These are phyloP conservation scores for Mortierella sp. DNA, from an alignment of 371 early-diverging fungal species.

Conservation along the genomic window DNA sequence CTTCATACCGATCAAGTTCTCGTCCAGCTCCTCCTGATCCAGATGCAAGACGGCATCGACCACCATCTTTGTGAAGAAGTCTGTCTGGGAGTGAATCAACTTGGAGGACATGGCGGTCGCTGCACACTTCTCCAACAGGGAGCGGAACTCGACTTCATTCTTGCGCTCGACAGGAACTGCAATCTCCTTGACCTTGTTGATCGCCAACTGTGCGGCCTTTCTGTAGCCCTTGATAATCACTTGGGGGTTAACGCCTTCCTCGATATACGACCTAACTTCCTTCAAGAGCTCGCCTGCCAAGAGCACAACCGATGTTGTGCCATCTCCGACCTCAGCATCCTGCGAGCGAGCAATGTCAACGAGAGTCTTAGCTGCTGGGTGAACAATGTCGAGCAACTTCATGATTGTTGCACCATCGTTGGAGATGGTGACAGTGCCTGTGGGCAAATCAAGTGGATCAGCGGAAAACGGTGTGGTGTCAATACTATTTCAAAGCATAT, in stretches of 20 bases:
- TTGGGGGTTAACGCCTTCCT: conserved; percentile 96
- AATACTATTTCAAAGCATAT: no score
- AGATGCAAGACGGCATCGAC: conserved; percentile 96
- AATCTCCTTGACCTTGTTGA: conserved; percentile 89
- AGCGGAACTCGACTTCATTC: conserved; percentile 87
- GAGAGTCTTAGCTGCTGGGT: conserved; percentile 98
- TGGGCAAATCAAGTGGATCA: neutral
- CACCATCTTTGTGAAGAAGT: conserved; percentile 98
- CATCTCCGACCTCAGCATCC: conserved; percentile 99
- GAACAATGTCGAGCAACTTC: conserved; percentile 97
- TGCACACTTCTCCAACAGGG: conserved; percentile 95
- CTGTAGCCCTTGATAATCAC: conserved; percentile 96
- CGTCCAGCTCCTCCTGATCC: conserved; percentile 94
- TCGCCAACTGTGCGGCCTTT: conserved; percentile 85
- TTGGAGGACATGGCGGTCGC: conserved; percentile 99
- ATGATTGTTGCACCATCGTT: conserved; percentile 99
- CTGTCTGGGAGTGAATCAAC: conserved; percentile 96
- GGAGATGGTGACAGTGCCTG: conserved; percentile 95
- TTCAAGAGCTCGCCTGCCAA: conserved; percentile 97
- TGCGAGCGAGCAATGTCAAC: conserved; percentile 99
- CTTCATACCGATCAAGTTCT: conserved; percentile 97
- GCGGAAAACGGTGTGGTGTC: no score
- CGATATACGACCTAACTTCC: conserved; percentile 93
- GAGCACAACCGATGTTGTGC: conserved; percentile 99
- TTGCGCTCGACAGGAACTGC: conserved; percentile 82